Evolutionary conservation across 768 basidiomycete species (phyloP).

Genomic region (Lactarius psammicola): DNA sequence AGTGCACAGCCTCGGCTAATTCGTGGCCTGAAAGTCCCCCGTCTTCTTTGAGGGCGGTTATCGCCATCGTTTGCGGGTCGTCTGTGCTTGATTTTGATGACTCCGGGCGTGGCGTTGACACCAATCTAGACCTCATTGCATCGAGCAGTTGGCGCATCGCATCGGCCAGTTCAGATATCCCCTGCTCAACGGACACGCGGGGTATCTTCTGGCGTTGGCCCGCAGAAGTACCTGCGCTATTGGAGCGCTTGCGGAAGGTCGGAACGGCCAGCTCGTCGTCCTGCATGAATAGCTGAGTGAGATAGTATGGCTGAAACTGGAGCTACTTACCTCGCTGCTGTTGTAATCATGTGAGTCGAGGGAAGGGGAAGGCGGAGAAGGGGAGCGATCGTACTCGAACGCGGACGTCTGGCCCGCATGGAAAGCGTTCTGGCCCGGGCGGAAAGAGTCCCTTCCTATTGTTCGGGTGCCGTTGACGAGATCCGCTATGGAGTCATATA

Average conservation of each 20-base stretch:
- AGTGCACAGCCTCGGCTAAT: not conserved
- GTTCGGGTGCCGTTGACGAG: not conserved
- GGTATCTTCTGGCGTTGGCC: not conserved
- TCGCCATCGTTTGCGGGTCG: not conserved
- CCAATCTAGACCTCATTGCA: not conserved
- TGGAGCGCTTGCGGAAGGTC: not conserved
- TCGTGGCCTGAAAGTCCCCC: not conserved
- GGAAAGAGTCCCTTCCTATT: not conserved
- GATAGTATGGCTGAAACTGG: not conserved
- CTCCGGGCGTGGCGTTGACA: no score
- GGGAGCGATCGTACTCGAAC: not conserved
- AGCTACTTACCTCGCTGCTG: not conserved
- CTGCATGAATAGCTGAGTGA: not conserved
- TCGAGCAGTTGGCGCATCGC: not conserved
- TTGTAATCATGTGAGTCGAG: no score
- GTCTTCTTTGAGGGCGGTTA: not conserved
- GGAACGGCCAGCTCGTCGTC: not conserved
- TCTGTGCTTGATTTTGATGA: not conserved
- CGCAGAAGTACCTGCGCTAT: not conserved
- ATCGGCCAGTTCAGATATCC: not conserved
- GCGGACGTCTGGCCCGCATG: not conserved
- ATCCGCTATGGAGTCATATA: not conserved
- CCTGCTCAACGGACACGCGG: not conserved
- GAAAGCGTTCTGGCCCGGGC: not conserved
- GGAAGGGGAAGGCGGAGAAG: not conserved